Percentiles rank a stretch among this genome's conserved stretches.
Evolutionary conservation across 805 yeast genomes (phyloP).

Genomic region (Maudiozyma saulgeensis): DNA sequence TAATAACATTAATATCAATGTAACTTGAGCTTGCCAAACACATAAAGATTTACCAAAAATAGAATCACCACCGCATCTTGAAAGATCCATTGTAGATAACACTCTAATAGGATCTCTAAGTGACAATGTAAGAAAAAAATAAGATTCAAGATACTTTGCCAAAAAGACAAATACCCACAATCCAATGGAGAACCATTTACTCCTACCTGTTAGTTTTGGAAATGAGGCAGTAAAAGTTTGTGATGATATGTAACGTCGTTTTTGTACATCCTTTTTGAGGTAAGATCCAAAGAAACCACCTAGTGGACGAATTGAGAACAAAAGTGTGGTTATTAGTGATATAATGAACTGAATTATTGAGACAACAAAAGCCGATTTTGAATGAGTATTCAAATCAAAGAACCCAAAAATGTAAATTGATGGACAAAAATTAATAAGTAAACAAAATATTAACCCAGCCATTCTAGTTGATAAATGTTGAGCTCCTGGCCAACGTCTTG

Average conservation of each 20-base stretch:
- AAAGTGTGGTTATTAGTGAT: slow-evolving; percentile 44
- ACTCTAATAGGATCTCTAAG: slow-evolving; percentile 67
- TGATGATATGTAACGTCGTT: slow-evolving; percentile 42
- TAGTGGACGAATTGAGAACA: slow-evolving; percentile 55
- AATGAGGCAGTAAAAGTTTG: slow-evolving; percentile 52
- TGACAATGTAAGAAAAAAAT: slow-evolving; percentile 66
- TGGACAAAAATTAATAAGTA: slow-evolving; percentile 43
- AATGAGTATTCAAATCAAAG: slow-evolving; percentile 24
- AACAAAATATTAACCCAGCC: slow-evolving; percentile 32
- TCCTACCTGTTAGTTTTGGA: slow-evolving; percentile 42
- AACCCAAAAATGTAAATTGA: slow-evolving; percentile 40
- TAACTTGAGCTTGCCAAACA: slow-evolving; percentile 44
- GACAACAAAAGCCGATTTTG: slow-evolving; percentile 31
- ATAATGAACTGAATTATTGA: slow-evolving; percentile 48
- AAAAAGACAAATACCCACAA: slow-evolving; percentile 60
- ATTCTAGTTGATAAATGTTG: slow-evolving; percentile 46
- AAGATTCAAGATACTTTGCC: slow-evolving; percentile 67
- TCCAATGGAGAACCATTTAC: slow-evolving; percentile 52
- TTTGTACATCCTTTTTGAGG: slow-evolving; percentile 23
- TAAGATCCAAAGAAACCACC: slow-evolving; percentile 42
- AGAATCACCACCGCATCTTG: slow-evolving; percentile 53
- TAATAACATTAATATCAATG: slow-evolving; percentile 42
- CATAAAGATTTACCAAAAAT: slow-evolving; percentile 48
- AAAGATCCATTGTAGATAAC: slow-evolving; percentile 44
- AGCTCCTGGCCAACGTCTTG: slow-evolving; percentile 66